These are phyloP conservation scores for Urtica urens DNA, from an alignment of 306 rosid genomes.

Conservation along the genomic window DNA sequence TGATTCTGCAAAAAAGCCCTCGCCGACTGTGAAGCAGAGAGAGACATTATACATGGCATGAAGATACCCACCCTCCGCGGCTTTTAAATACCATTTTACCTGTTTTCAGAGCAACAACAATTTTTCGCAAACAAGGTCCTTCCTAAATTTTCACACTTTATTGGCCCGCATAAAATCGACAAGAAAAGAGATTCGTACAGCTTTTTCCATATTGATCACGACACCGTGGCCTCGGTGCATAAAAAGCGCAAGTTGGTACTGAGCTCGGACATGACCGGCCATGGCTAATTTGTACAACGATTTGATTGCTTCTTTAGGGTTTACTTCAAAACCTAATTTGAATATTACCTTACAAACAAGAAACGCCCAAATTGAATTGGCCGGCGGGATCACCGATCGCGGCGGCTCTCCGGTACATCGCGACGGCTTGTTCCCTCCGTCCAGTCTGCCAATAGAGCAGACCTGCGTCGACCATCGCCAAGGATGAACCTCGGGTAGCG, in stretches of 20 bases:
- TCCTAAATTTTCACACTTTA: background rate
- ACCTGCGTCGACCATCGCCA: slow-evolving; percentile 91
- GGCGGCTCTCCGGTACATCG: slow-evolving; percentile 48
- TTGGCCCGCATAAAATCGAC: background rate
- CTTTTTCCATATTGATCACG: slow-evolving; percentile 38
- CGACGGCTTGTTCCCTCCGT: slow-evolving; percentile 34
- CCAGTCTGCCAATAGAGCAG: slow-evolving; percentile 73
- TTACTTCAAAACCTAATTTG: slow-evolving; percentile 4
- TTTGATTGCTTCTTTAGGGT: slow-evolving; percentile 49
- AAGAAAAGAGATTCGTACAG: slow-evolving; percentile 35
- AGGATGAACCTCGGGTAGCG: slow-evolving; percentile 55
- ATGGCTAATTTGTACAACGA: slow-evolving; percentile 56
- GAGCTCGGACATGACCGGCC: slow-evolving; percentile 64
- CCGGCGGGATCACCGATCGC: slow-evolving; percentile 62
- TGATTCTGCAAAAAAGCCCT: slow-evolving; percentile 51
- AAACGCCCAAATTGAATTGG: slow-evolving; percentile 77
- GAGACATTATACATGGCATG: slow-evolving; percentile 88
- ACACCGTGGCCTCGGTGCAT: slow-evolving; percentile 55
- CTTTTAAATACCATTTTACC: slow-evolving; percentile 83
- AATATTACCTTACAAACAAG: slow-evolving; percentile 59
- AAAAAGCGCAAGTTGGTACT: slow-evolving; percentile 82
- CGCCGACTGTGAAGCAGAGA: slow-evolving; percentile 65
- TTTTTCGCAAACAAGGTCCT: background rate
- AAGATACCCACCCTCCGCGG: slow-evolving; percentile 75
- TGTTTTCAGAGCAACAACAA: slow-evolving; percentile 19